Evolutionary conservation across 345 rosid species (phyloP).

Genomic region (Raphanus sativus): DNA sequence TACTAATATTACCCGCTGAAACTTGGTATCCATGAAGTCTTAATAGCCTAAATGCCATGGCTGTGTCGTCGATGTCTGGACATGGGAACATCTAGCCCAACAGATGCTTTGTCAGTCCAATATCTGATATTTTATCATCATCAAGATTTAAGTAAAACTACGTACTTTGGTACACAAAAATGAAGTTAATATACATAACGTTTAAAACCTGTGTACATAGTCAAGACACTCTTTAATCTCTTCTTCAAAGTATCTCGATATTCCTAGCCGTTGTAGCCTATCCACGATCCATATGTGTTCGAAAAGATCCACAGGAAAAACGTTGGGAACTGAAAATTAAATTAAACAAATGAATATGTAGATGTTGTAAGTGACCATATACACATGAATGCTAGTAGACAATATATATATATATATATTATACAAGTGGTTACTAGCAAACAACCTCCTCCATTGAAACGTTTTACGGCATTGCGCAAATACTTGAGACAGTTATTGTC

Average conservation of each 20-base stretch:
- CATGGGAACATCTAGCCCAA: slow-evolving; percentile 84
- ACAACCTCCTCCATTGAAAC: slow-evolving; percentile 97
- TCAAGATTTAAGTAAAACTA: no score
- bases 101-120: slow-evolving; percentile 77
- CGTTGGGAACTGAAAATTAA: slow-evolving; percentile 63
- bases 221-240: slow-evolving; percentile 64
- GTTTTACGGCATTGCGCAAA: slow-evolving; percentile 56
- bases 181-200: neutral
- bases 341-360: no score
- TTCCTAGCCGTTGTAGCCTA: slow-evolving; percentile 85
- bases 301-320: slow-evolving; percentile 89
- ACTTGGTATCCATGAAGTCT: slow-evolving; percentile 75
- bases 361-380: neutral
- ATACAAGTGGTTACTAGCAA: neutral
- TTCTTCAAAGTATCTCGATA: slow-evolving; percentile 71
- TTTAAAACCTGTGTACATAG: slow-evolving; percentile 55
- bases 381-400: neutral
- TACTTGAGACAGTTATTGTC: slow-evolving; percentile 63
- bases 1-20: slow-evolving; percentile 54
- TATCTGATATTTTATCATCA: slow-evolving; percentile 46
- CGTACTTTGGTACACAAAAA: no score
- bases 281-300: slow-evolving; percentile 91
- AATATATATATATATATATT: neutral
- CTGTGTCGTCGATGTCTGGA: slow-evolving; percentile 90
- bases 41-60: slow-evolving; percentile 91